These are phyloP conservation scores for Rhizophagus sp. DNA, from an alignment of 192 early-diverging fungal species.

Conservation along the genomic window DNA sequence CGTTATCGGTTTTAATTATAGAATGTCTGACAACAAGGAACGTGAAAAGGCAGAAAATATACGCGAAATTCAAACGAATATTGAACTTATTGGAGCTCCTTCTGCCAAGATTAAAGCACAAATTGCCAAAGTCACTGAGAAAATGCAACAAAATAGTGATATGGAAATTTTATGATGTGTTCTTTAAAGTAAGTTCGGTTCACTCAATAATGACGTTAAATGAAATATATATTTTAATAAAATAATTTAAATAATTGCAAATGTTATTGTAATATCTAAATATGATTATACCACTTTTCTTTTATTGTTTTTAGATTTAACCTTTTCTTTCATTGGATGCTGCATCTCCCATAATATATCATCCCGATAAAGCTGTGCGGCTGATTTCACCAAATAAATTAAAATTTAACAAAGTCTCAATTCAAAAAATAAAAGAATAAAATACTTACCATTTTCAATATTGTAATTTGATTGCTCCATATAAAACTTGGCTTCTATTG, in stretches of 20 bases:
- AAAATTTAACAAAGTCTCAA: too few relatives aligned
- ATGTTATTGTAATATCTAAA: too few relatives aligned
- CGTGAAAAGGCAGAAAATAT: slow-evolving; percentile 76
- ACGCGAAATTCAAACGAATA: slow-evolving; percentile 78
- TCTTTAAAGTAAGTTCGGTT: neutral
- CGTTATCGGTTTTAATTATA: neutral
- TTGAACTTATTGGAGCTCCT: slow-evolving; percentile 76
- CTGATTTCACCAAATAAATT: neutral
- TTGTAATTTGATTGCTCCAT: slow-evolving; percentile 24
- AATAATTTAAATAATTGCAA: too few relatives aligned
- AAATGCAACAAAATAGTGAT: slow-evolving; percentile 53
- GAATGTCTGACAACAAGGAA: slow-evolving; percentile 84
- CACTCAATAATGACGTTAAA: too few relatives aligned
- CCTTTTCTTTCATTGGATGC: slow-evolving; percentile 18
- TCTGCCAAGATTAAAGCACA: slow-evolving; percentile 60
- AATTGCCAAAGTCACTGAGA: slow-evolving; percentile 62
- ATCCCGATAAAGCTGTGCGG: neutral
- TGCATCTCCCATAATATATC: slow-evolving; percentile 24
- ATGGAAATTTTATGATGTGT: slow-evolving; percentile 65
- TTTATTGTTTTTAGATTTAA: neutral
- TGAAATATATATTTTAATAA: too few relatives aligned
- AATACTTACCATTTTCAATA: slow-evolving; percentile 2
- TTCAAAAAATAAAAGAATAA: neutral
- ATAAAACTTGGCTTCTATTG: slow-evolving; percentile 19
- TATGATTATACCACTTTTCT: neutral